phyloP scores from a whole-genome alignment of 192 early-diverging fungal species.

The Glomus cerebriforme region DNA sequence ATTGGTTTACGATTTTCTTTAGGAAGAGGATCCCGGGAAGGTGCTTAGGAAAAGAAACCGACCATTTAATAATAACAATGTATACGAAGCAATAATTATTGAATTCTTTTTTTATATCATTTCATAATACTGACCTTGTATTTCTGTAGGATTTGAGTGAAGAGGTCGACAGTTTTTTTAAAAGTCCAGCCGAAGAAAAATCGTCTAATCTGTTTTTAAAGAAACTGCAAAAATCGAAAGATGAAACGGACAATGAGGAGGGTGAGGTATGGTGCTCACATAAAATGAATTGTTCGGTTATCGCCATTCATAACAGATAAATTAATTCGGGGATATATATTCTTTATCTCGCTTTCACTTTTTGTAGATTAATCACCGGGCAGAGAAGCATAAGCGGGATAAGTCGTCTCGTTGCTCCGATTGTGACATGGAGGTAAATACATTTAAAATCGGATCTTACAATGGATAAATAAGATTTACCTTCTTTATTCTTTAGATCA shows the following conservation, averaged over 20 bases:
- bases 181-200: no score
- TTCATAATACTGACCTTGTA: no score
- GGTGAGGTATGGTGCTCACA: conserved; percentile 25
- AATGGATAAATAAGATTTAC: conserved; percentile 1
- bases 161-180: no score
- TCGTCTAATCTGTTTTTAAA: no score
- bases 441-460: conserved; percentile 8
- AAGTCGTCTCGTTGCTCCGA: neutral
- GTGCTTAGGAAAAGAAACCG: no score
- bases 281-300: conserved; percentile 18
- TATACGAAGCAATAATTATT: neutral
- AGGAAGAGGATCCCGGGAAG: no score
- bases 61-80: no score
- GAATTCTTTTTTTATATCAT: neutral
- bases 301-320: no score
- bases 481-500: conserved; percentile 15
- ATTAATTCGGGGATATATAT: conserved; percentile 2
- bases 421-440: conserved; percentile 10
- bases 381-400: conserved; percentile 6
- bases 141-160: no score
- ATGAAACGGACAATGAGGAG: neutral
- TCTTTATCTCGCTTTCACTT: conserved; percentile 26
- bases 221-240: no score
- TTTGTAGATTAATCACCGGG: conserved; percentile 12
- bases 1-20: no score